phyloP scores from a whole-genome alignment of 1,139 yeast genomes.

The Blastobotrys malaysiensis region DNA sequence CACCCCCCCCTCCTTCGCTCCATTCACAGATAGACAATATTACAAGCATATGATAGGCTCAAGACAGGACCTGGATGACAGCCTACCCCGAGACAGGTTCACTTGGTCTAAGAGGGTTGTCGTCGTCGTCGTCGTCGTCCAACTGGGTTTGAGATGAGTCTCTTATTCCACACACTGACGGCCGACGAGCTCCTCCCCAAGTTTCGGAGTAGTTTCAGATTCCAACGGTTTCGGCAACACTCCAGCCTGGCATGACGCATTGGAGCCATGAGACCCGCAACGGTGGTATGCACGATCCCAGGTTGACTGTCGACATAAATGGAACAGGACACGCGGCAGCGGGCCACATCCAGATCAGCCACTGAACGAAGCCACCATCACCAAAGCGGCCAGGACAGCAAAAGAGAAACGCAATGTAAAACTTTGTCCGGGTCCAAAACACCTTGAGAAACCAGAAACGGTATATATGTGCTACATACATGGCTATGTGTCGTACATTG shows the following conservation, averaged over 20 bases:
- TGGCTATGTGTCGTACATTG: background rate
- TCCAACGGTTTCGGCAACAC: background rate
- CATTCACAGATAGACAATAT: too few species aligned
- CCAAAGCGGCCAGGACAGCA: background rate
- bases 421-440: background rate
- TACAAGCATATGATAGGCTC: too few species aligned
- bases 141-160: background rate
- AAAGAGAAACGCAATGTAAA: background rate
- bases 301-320: background rate
- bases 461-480: background rate
- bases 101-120: too few species aligned
- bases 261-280: background rate
- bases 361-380: background rate
- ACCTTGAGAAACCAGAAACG: background rate
- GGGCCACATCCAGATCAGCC: background rate
- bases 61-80: too few species aligned
- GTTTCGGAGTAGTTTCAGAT: background rate
- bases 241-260: background rate
- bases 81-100: background rate
- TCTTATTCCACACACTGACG: background rate
- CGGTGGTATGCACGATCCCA: slow-evolving; percentile 3
- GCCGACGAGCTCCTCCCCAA: background rate
- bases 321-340: background rate
- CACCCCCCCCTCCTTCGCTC: too few species aligned
- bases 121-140: background rate